Conservation (phyloP, 345 rosid genomes). For the Boechera divaricarpa region DNA sequence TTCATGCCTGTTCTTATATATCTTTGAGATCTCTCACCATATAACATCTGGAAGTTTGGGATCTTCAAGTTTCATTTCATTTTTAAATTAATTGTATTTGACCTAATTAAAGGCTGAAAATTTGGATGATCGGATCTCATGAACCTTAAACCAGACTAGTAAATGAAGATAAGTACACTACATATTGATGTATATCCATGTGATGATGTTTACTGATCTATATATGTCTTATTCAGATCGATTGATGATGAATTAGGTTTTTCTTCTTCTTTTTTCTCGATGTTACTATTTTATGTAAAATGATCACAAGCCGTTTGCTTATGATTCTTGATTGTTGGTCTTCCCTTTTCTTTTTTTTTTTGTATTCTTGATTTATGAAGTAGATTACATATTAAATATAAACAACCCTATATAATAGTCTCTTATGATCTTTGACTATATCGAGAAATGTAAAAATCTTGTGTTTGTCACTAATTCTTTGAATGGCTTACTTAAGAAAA, state of each 20-base stretch:
- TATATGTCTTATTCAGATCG: not conserved
- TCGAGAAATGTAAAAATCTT: slow-evolving; percentile 1
- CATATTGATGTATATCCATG: not conserved
- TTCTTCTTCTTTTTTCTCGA: not conserved
- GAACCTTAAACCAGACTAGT: not conserved
- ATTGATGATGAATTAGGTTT: not conserved
- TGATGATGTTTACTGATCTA: slow-evolving; percentile 12
- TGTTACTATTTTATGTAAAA: not conserved
- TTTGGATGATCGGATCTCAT: not conserved
- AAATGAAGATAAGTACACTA: not conserved
- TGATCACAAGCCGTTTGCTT: slow-evolving; percentile 4
- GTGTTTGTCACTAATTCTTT: slow-evolving; percentile 3
- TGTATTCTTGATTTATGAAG: not conserved
- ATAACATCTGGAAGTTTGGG: not conserved
- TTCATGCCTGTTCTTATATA: not conserved
- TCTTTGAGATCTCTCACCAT: not conserved
- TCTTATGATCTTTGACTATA: slow-evolving; percentile 9
- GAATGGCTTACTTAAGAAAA: not conserved
- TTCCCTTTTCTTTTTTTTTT: not conserved
- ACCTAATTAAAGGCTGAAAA: not conserved
- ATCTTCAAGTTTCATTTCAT: not conserved
- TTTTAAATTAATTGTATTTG: not conserved
- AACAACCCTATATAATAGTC: not conserved
- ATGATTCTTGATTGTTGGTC: not conserved
- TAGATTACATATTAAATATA: not conserved